phyloP scores from a whole-genome alignment of 176 grass and related monocot species.

The Oryza punctata region DNA sequence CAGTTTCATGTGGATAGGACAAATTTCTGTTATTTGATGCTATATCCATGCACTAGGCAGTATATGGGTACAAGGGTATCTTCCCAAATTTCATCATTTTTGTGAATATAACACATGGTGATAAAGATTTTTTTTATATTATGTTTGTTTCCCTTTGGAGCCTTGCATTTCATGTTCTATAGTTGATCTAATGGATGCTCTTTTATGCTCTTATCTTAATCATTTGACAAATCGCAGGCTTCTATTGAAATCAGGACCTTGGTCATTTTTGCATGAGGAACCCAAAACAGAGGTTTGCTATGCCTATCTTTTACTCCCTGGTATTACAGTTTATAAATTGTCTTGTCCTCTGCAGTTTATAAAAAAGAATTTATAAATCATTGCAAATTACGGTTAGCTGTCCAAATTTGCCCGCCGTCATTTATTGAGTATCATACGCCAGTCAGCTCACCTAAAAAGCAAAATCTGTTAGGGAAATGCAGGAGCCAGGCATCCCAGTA shows the following conservation, averaged over 20 bases:
- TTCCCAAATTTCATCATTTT: neutral
- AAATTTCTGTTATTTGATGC: neutral
- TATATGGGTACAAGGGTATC: neutral
- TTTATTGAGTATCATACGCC: neutral
- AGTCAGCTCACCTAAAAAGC: neutral
- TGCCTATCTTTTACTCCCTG: neutral
- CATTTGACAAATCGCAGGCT: conserved; percentile 53
- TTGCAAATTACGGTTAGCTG: neutral
- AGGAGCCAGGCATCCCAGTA: neutral
- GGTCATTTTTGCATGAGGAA: conserved; percentile 78
- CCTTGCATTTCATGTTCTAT: neutral
- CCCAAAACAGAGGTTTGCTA: conserved; percentile 54
- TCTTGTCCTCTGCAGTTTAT: neutral
- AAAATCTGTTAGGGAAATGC: neutral
- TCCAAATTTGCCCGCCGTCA: neutral
- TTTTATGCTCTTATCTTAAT: conserved; percentile 6
- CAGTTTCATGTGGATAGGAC: neutral
- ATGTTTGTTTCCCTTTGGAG: conserved; percentile 1
- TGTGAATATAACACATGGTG: neutral
- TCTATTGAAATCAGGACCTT: conserved; percentile 81
- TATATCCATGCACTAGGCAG: neutral
- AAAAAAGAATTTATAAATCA: too few relatives aligned
- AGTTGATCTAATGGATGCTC: neutral
- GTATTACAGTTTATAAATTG: neutral
- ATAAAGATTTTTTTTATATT: conserved; percentile 13